Percentiles rank a stretch among this genome's conserved stretches.
phyloP scores from a whole-genome alignment of 2,329 filamentous ascomycete species.

The Aspergillus sp. region DNA sequence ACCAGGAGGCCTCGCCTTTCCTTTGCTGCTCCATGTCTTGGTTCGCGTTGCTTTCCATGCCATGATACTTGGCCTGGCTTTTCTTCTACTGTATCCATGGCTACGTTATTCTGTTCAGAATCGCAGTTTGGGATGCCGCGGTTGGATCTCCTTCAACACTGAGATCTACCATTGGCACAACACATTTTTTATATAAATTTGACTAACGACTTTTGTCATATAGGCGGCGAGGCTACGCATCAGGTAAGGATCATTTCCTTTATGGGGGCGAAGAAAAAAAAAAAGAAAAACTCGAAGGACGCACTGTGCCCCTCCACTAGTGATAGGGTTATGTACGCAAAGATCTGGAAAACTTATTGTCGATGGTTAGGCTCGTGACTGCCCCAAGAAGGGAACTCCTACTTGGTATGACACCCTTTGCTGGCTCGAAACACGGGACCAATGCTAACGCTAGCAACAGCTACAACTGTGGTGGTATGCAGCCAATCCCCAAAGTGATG shows the following conservation, averaged over 20 bases:
- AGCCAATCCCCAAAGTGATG: background rate
- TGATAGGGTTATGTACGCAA: no score
- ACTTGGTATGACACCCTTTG: conserved; percentile 55
- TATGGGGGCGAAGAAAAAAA: conserved; percentile 4
- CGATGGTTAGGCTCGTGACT: conserved; percentile 62
- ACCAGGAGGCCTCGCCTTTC: background rate
- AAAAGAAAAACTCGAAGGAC: no score
- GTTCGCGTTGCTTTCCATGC: background rate
- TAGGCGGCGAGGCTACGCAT: conserved; percentile 66
- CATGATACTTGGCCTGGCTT: background rate
- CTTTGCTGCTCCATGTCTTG: background rate
- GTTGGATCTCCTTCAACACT: no score
- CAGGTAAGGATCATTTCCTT: conserved; percentile 49
- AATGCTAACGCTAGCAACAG: conserved; percentile 34
- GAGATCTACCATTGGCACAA: no score
- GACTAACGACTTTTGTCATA: background rate
- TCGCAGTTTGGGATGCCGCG: no score
- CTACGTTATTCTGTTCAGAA: no score
- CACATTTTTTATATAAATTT: background rate
- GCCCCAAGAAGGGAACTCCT: conserved; percentile 72
- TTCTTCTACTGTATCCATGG: no score
- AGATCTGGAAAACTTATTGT: conserved; percentile 8
- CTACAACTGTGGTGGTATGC: conserved; percentile 74
- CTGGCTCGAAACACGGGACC: background rate
- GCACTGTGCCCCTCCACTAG: no score